Evolutionary conservation across 805 yeast genomes (phyloP).

Genomic region (Metschnikowia amazonensis): DNA sequence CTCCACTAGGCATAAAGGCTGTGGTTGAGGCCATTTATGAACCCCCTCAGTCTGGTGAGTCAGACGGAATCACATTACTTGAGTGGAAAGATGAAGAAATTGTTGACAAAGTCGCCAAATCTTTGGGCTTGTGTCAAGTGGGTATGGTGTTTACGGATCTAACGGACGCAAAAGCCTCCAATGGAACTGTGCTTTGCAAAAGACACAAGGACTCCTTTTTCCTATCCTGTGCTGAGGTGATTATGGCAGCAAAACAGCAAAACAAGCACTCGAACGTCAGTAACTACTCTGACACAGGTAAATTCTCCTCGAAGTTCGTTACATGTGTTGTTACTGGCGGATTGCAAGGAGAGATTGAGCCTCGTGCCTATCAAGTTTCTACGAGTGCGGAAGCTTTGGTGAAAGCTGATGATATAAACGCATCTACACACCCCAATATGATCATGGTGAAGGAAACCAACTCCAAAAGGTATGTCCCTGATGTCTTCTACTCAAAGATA

Average conservation of each 20-base stretch:
- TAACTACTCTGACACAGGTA: slow-evolving; percentile 58
- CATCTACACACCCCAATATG: slow-evolving; percentile 87
- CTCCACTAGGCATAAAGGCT: slow-evolving; percentile 91
- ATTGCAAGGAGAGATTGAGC: slow-evolving; percentile 79
- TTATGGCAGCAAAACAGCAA: slow-evolving; percentile 82
- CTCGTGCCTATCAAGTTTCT: slow-evolving; percentile 85
- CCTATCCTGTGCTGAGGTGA: slow-evolving; percentile 79
- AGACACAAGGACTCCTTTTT: slow-evolving; percentile 91
- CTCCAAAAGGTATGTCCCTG: slow-evolving; percentile 84
- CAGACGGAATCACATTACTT: slow-evolving; percentile 72
- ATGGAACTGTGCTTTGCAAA: slow-evolving; percentile 88
- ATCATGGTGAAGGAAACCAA: slow-evolving; percentile 76
- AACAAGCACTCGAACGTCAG: slow-evolving; percentile 56
- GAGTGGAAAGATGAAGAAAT: slow-evolving; percentile 52
- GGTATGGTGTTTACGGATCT: slow-evolving; percentile 90
- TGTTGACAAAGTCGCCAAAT: slow-evolving; percentile 51
- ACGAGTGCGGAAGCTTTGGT: slow-evolving; percentile 84
- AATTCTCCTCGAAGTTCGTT: slow-evolving; percentile 83
- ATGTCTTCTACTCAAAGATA: slow-evolving; percentile 74
- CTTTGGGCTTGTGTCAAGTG: slow-evolving; percentile 63
- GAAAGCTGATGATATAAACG: slow-evolving; percentile 77
- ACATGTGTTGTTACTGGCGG: slow-evolving; percentile 96
- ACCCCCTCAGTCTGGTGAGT: slow-evolving; percentile 82
- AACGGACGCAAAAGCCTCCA: slow-evolving; percentile 78
- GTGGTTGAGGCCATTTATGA: slow-evolving; percentile 92